phyloP scores from a whole-genome alignment of 2,329 filamentous ascomycete genomes.

The Fusarium continuum region DNA sequence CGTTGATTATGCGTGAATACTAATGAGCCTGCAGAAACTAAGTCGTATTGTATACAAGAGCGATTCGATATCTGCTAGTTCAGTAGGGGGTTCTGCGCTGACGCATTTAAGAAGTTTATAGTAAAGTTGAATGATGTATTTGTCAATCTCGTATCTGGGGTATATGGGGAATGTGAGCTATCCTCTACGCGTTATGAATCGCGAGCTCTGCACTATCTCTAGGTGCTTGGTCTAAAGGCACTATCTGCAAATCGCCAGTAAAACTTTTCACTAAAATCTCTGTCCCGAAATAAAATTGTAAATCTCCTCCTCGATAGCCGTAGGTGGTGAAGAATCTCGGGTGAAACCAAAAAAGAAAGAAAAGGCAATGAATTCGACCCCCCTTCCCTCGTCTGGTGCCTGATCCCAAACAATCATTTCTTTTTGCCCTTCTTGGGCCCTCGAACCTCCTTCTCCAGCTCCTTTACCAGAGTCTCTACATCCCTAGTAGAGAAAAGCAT shows the following conservation, averaged over 20 bases:
- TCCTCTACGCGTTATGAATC: neutral
- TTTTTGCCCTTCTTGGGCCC: neutral
- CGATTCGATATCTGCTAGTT: too few species aligned
- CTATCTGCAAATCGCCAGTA: neutral
- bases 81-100: too few species aligned
- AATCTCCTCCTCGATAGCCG: neutral
- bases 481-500: neutral
- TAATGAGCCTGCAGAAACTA: too few species aligned
- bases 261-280: neutral
- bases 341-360: neutral
- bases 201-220: neutral
- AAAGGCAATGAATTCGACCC: neutral
- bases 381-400: neutral
- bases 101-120: too few species aligned
- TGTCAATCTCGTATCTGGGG: neutral
- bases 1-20: too few species aligned
- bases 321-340: neutral
- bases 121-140: neutral
- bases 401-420: fast-evolving
- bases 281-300: neutral
- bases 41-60: too few species aligned
- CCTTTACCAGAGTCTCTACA: fast-evolving
- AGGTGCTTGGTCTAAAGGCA: neutral
- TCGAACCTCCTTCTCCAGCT: neutral
- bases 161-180: neutral